Percentiles rank a stretch among this genome's conserved stretches.
These are phyloP conservation scores for Rhodotorula sphaerocarpa DNA, from an alignment of 768 basidiomycete species.

Conservation along the genomic window DNA sequence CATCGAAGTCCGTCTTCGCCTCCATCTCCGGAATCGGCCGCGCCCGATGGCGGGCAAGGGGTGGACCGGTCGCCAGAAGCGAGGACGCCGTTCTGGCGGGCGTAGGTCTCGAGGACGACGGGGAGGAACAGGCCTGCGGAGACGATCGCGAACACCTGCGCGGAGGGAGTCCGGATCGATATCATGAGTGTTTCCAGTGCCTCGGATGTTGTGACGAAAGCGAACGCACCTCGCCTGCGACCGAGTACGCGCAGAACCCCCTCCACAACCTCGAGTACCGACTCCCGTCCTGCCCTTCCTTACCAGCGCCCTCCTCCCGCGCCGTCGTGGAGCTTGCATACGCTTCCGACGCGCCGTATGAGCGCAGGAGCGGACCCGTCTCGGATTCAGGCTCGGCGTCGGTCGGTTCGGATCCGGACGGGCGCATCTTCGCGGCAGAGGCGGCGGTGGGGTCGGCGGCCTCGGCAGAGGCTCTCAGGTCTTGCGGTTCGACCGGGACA, in stretches of 20 bases:
- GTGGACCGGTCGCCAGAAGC: not conserved
- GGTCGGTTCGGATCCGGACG: too few species aligned
- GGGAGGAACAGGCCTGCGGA: conserved; percentile 14
- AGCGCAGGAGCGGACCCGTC: not conserved
- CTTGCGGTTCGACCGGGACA: not conserved
- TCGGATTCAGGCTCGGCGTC: too few species aligned
- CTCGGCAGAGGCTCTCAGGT: too few species aligned
- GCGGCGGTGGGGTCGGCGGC: too few species aligned
- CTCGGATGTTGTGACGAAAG: too few species aligned
- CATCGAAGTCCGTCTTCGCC: conserved; percentile 9
- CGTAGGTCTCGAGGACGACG: conserved; percentile 9
- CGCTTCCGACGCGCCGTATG: too few species aligned
- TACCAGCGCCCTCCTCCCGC: too few species aligned
- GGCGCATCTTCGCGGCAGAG: too few species aligned
- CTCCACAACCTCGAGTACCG: not conserved
- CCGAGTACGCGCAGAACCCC: not conserved
- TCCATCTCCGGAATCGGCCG: not conserved
- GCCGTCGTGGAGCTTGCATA: too few species aligned
- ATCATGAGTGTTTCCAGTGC: too few species aligned
- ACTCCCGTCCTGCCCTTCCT: too few species aligned
- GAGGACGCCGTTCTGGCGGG: conserved; percentile 8
- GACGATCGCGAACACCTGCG: conserved; percentile 13
- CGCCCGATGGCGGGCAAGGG: conserved; percentile 5
- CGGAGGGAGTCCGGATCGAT: too few species aligned
- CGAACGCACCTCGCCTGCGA: conserved; percentile 9